Evolutionary conservation across 2,329 filamentous ascomycete genomes (phyloP).

Genomic region (Microcyclospora pomicola): DNA sequence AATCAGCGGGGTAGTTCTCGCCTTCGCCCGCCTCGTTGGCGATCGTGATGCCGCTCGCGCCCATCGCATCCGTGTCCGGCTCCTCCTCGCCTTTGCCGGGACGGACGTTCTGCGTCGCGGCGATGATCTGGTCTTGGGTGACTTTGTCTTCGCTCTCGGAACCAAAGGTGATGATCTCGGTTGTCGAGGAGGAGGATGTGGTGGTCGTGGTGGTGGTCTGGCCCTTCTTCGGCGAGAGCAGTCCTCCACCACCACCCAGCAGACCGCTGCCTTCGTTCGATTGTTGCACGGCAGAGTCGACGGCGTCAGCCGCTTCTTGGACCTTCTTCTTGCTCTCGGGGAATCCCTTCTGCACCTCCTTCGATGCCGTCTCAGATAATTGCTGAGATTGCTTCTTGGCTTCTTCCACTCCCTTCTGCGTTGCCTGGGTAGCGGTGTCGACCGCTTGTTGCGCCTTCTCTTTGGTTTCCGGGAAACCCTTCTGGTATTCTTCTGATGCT

Average conservation of each 20-base stretch:
- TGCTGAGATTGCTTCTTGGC: too few species aligned
- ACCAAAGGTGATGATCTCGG: background rate
- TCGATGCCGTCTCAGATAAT: too few species aligned
- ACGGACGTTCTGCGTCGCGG: slow-evolving; percentile 8
- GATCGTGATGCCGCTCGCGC: slow-evolving; percentile 3
- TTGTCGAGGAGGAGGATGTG: slow-evolving; percentile 1
- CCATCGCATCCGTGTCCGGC: background rate
- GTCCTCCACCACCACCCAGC: too few species aligned
- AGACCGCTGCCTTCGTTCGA: too few species aligned
- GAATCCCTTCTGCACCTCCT: background rate
- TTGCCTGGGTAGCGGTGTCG: too few species aligned
- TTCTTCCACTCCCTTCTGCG: too few species aligned
- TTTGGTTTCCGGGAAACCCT: too few species aligned
- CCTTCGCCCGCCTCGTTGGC: slow-evolving; percentile 2
- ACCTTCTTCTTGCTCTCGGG: slow-evolving; percentile 1
- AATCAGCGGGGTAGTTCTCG: background rate
- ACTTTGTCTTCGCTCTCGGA: slow-evolving; percentile 2
- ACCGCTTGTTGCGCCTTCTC: too few species aligned
- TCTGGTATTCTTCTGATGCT: too few species aligned
- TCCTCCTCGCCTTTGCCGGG: slow-evolving; percentile 6
- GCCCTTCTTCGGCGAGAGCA: too few species aligned
- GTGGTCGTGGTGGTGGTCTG: background rate
- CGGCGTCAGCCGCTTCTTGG: background rate
- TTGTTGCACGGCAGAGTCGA: too few species aligned
- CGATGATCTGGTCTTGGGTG: slow-evolving; percentile 13